phyloP scores from a whole-genome alignment of 257 asterid genomes.

The Lithospermum erythrorhizon region DNA sequence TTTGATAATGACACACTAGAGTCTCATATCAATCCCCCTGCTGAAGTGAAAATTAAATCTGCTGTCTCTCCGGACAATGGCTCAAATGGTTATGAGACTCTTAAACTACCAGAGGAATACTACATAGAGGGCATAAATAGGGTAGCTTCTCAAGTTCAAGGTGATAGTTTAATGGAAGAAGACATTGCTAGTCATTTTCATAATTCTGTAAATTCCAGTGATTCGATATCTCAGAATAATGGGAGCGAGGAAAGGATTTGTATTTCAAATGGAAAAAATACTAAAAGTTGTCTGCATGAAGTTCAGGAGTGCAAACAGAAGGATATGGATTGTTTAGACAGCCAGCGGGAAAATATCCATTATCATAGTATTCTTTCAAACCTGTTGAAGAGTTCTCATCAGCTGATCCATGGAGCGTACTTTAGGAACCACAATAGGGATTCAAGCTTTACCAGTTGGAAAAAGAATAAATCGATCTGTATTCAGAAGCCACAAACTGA shows the following conservation, averaged over 20 bases:
- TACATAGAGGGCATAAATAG: conserved; percentile 40
- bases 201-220: conserved; percentile 55
- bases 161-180: conserved; percentile 52
- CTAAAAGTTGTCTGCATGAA: conserved; percentile 9
- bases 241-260: conserved; percentile 23
- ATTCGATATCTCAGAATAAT: conserved; percentile 50
- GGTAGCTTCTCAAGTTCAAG: conserved; percentile 52
- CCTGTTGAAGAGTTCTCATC: conserved; percentile 69
- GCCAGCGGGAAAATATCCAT: conserved; percentile 40
- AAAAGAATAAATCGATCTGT: conserved; percentile 16
- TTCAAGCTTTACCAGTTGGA: conserved; percentile 71
- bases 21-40: conserved; percentile 24
- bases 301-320: conserved; percentile 36
- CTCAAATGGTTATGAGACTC: conserved; percentile 42
- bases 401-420: conserved; percentile 61
- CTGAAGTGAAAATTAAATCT: conserved; percentile 29
- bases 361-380: conserved; percentile 67
- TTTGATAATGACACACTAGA: conserved; percentile 20
- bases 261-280: conserved; percentile 23
- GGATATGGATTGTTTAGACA: conserved; percentile 19
- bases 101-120: conserved; percentile 43
- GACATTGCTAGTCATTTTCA: conserved; percentile 49
- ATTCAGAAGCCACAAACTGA: conserved; percentile 14
- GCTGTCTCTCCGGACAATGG: conserved; percentile 34
- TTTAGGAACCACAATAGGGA: conserved; percentile 32